A percentile compares a stretch with the other conserved stretches of the same genome.
Conservation (phyloP, 305 asterid genomes). For the Fraxinus greggii region DNA sequence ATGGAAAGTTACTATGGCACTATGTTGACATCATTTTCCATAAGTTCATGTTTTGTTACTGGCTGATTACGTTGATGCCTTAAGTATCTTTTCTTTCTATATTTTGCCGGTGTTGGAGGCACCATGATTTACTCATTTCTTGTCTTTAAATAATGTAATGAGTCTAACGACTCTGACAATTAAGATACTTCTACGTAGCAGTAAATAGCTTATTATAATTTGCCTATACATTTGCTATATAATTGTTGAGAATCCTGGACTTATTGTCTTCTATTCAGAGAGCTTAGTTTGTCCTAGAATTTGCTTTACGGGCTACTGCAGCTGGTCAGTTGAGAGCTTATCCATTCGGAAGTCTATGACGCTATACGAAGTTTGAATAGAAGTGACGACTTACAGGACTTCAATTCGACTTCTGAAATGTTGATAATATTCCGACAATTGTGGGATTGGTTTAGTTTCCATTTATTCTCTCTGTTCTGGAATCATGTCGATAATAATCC, state of each 20-base stretch:
- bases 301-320: background rate
- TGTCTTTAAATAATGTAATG: background rate
- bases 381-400: background rate
- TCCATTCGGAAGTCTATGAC: background rate
- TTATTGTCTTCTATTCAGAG: background rate
- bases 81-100: background rate
- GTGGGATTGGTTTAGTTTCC: background rate
- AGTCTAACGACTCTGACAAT: background rate
- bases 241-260: background rate
- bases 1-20: background rate
- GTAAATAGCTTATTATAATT: background rate
- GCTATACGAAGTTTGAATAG: background rate
- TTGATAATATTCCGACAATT: background rate
- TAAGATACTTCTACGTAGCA: background rate
- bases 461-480: constrained; percentile 3
- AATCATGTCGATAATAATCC: background rate
- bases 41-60: background rate
- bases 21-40: background rate
- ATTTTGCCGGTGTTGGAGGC: background rate
- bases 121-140: background rate
- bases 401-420: background rate
- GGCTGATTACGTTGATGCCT: background rate
- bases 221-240: background rate
- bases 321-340: background rate
- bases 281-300: background rate